These are phyloP conservation scores for Yueomyces sp. DNA, from an alignment of 805 yeast genomes.

Conservation along the genomic window DNA sequence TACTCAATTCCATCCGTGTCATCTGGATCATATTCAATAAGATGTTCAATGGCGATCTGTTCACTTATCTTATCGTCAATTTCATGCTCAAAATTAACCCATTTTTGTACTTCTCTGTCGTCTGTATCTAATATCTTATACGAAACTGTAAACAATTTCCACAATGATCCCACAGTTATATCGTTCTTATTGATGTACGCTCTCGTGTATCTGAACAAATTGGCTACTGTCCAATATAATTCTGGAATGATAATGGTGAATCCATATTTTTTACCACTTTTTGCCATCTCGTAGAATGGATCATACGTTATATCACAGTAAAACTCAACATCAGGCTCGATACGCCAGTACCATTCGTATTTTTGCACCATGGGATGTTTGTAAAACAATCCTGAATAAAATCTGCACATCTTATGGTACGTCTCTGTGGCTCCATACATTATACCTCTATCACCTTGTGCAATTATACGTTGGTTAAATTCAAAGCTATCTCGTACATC, in stretches of 20 bases:
- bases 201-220: constrained; percentile 59
- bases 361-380: constrained; percentile 60
- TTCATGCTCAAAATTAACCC: constrained; percentile 16
- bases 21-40: constrained; percentile 8
- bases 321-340: constrained; percentile 85
- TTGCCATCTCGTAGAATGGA: constrained; percentile 74
- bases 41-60: constrained; percentile 21
- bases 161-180: constrained; percentile 44
- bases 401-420: constrained; percentile 94
- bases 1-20: constrained; percentile 23
- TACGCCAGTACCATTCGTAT: constrained; percentile 90
- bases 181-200: constrained; percentile 38
- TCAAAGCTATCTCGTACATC: constrained; percentile 8
- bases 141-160: constrained; percentile 49
- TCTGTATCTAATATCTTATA: constrained; percentile 25
- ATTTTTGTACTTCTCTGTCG: constrained; percentile 16
- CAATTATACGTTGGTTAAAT: constrained; percentile 43
- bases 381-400: constrained; percentile 71
- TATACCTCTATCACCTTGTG: constrained; percentile 73
- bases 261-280: constrained; percentile 60
- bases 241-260: constrained; percentile 74
- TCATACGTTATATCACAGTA: constrained; percentile 88
- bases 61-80: constrained; percentile 17
- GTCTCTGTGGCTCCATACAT: constrained; percentile 73
- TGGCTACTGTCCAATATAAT: constrained; percentile 69